A percentile compares a stretch with the other conserved stretches of the same genome.
These are phyloP conservation scores for Gracilaria domingensis DNA, from an alignment of 23 red algal genomes.

Conservation along the genomic window DNA sequence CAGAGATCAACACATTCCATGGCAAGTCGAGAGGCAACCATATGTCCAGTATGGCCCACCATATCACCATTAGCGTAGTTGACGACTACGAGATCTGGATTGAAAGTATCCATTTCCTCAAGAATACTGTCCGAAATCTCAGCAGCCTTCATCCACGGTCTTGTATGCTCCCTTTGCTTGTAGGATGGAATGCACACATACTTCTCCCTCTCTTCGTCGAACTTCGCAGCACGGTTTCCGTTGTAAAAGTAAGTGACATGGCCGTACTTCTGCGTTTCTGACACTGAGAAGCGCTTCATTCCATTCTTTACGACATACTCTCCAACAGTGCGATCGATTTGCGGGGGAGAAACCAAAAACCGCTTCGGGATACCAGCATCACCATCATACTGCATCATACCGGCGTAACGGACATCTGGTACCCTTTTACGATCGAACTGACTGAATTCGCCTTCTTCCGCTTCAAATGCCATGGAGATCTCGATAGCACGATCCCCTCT, in stretches of 20 bases:
- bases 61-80: slow-evolving; percentile 95
- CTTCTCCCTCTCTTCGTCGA: slow-evolving; percentile 82
- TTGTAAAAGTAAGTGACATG: slow-evolving; percentile 99
- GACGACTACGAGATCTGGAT: slow-evolving; percentile 83
- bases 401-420: slow-evolving; percentile 82
- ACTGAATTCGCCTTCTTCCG: slow-evolving; percentile 68
- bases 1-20: slow-evolving; percentile 88
- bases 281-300: slow-evolving; percentile 73
- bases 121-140: slow-evolving; percentile 87
- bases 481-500: slow-evolving; percentile 90
- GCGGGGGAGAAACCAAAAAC: slow-evolving; percentile 77
- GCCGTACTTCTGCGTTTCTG: slow-evolving; percentile 94
- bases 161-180: slow-evolving; percentile 72
- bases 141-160: slow-evolving; percentile 79
- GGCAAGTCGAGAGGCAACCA: slow-evolving; percentile 81
- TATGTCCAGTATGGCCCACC: slow-evolving; percentile 90
- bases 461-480: slow-evolving; percentile 86
- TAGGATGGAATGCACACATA: slow-evolving; percentile 83
- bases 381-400: slow-evolving; percentile 95
- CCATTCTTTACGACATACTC: slow-evolving; percentile 79
- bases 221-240: slow-evolving; percentile 86
- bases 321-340: slow-evolving; percentile 67
- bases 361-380: slow-evolving; percentile 82
- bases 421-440: slow-evolving; percentile 84
- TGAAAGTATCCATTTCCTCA: slow-evolving; percentile 80